These are phyloP conservation scores for Ganoderma resinaceum DNA, from an alignment of 1,284 basidiomycete species.

Conservation along the genomic window DNA sequence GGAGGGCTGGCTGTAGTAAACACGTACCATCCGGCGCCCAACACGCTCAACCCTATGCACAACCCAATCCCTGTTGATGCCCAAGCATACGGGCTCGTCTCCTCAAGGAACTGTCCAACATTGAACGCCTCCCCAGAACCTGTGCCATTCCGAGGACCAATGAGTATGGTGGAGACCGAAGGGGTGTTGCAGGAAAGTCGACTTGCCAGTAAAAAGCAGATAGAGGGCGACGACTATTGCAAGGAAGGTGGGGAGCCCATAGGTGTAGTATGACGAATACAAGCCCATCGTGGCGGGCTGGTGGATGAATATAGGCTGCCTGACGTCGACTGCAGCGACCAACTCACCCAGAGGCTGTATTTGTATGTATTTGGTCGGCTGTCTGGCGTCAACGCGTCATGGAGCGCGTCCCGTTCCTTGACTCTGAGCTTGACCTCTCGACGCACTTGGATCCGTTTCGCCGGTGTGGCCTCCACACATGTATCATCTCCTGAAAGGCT, in stretches of 20 bases:
- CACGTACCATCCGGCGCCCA: slow-evolving; percentile 94
- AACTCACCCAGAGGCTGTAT: slow-evolving; percentile 12
- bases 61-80: slow-evolving; percentile 91
- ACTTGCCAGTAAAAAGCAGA: slow-evolving; percentile 84
- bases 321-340: slow-evolving; percentile 24
- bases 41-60: slow-evolving; percentile 92
- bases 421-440: neutral
- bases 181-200: neutral
- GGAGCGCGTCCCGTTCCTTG: slow-evolving; percentile 14
- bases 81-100: slow-evolving; percentile 95
- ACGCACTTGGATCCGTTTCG: neutral
- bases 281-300: slow-evolving; percentile 49
- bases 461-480: slow-evolving; percentile 47
- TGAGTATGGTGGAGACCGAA: neutral
- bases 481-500: slow-evolving; percentile 92
- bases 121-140: slow-evolving; percentile 92
- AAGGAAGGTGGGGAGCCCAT: slow-evolving; percentile 73
- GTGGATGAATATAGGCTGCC: slow-evolving; percentile 18
- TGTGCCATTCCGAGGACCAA: slow-evolving; percentile 41
- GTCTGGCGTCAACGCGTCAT: slow-evolving; percentile 15
- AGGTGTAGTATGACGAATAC: slow-evolving; percentile 60
- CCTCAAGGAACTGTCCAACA: slow-evolving; percentile 90
- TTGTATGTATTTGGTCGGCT: slow-evolving; percentile 23
- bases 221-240: slow-evolving; percentile 78
- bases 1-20: neutral